Evolutionary conservation across 148 eudicot genomes (phyloP), one percentile per base, ranked within the genome.

Genomic region (Fagopyrum tataricum): DNA sequence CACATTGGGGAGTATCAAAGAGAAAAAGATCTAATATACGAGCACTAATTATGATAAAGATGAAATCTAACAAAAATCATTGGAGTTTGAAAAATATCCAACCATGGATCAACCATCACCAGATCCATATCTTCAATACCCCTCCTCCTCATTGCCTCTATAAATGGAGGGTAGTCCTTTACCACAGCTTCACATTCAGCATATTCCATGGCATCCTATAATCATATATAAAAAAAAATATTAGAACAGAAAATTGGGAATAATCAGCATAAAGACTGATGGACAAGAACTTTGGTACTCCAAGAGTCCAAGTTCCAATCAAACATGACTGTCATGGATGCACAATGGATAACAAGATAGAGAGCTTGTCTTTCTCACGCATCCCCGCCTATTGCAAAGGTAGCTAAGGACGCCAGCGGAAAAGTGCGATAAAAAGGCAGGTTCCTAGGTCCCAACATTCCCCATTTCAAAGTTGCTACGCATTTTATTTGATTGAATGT

Each of bases 121-220:
- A 91, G 92, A 74, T 95, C 99, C 99, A 95, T 85, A 81, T 95
- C 99, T 56, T 95, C 97, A 59, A 91, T 89, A 44, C 97, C 99
- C 86, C 98, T 88, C 81, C 85, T 91, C 82, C 87, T 91, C 99
- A 95, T 95, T 52, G 97, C 99, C 74, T 91, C 97, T 23, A 79
- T 77, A 74, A 95, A 95, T 44, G 96, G 92, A 69, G 93, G 99
- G 75, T 83, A 84, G 58, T 91, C 94, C 77, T 95, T 95, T 67
- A 95, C 97, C 52, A 88, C 86, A 67, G 99, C 97, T 84, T 95
- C 99, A 83, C 97, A 95, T 81, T 95, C 99, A 77, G 99, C 97
- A 85, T 87, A 91, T 79, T 95, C 97, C 49, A 88, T 91, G 72
- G 97, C 97, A 83, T 94, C 98, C 97, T 94, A 79, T 71, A 53